These are phyloP conservation scores for Pezizomycotina sp. DNA, from an alignment of 2,329 filamentous ascomycete species.

Conservation along the genomic window DNA sequence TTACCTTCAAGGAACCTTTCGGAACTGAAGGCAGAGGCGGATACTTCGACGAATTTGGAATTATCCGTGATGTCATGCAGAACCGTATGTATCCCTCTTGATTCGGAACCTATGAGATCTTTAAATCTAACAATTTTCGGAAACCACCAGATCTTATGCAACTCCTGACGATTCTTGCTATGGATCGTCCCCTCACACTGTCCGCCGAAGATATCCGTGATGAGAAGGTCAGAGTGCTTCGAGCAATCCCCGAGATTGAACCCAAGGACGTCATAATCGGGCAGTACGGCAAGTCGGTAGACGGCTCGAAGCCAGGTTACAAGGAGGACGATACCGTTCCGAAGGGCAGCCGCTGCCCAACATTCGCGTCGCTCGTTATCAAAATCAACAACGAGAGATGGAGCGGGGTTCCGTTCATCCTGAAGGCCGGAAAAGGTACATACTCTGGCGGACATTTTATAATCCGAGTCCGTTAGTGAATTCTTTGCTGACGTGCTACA, in stretches of 20 bases:
- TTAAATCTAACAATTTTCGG: neutral
- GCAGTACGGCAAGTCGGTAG: slow-evolving; percentile 90
- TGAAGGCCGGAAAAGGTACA: slow-evolving; percentile 83
- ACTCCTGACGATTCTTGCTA: slow-evolving; percentile 85
- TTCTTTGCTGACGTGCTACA: slow-evolving; percentile 20
- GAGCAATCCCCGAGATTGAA: slow-evolving; percentile 84
- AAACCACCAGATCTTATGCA: slow-evolving; percentile 55
- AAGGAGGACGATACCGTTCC: slow-evolving; percentile 98
- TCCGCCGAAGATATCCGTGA: slow-evolving; percentile 96
- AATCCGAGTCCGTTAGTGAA: neutral
- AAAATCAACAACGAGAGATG: slow-evolving; percentile 99
- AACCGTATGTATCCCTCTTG: slow-evolving; percentile 45
- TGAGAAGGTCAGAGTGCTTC: slow-evolving; percentile 92
- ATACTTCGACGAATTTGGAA: slow-evolving; percentile 99
- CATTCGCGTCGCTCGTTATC: slow-evolving; percentile 90
- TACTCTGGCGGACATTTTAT: too few species aligned
- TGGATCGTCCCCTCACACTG: slow-evolving; percentile 97
- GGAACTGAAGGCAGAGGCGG: slow-evolving; percentile 94
- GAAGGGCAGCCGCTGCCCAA: slow-evolving; percentile 91
- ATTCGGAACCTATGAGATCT: neutral
- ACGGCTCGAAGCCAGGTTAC: slow-evolving; percentile 92
- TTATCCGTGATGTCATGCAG: slow-evolving; percentile 99
- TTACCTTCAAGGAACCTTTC: slow-evolving; percentile 98
- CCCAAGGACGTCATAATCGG: slow-evolving; percentile 99
- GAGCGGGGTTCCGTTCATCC: slow-evolving; percentile 97